These are phyloP conservation scores for Colletotrichum tanaceti DNA, from an alignment of 2,329 filamentous ascomycete genomes.

Conservation along the genomic window DNA sequence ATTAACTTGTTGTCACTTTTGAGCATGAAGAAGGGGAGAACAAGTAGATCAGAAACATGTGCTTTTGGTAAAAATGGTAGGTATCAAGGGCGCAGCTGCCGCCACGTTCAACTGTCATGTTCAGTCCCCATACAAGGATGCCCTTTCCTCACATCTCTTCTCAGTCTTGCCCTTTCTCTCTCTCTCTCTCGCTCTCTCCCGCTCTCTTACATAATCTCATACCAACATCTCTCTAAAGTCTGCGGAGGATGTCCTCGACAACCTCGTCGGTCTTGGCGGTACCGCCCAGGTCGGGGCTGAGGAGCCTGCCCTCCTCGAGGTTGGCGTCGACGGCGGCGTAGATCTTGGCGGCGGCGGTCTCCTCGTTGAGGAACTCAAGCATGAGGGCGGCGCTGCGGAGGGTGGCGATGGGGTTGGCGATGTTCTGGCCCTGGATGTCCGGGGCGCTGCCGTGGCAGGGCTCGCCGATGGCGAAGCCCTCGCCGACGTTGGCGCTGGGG, in stretches of 20 bases:
- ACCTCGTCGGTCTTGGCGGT: conserved; percentile 88
- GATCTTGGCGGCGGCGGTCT: conserved; percentile 86
- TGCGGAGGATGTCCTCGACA: conserved; percentile 84
- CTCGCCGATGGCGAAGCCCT: conserved; percentile 95
- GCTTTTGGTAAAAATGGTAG: conserved; percentile 35
- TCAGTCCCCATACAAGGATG: conserved; percentile 20
- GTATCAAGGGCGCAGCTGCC: conserved; percentile 29
- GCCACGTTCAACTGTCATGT: conserved; percentile 32
- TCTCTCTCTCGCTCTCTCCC: neutral
- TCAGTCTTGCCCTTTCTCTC: neutral
- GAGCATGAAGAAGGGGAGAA: neutral
- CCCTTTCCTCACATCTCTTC: neutral
- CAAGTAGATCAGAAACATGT: conserved; percentile 16
- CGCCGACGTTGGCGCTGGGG: conserved; percentile 93
- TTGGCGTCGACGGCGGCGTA: conserved; percentile 93
- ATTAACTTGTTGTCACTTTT: neutral
- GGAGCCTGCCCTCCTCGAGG: conserved; percentile 81
- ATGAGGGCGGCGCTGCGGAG: conserved; percentile 91
- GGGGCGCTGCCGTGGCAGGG: conserved; percentile 97
- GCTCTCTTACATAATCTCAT: too few relatives aligned
- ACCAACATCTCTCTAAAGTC: conserved; percentile 66
- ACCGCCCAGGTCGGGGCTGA: conserved; percentile 92
- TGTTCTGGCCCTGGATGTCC: conserved; percentile 91
- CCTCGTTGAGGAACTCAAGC: conserved; percentile 94
- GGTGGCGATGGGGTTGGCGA: conserved; percentile 97